phyloP scores from a whole-genome alignment of 495 filamentous ascomycete species.

The Monascus purpureus region DNA sequence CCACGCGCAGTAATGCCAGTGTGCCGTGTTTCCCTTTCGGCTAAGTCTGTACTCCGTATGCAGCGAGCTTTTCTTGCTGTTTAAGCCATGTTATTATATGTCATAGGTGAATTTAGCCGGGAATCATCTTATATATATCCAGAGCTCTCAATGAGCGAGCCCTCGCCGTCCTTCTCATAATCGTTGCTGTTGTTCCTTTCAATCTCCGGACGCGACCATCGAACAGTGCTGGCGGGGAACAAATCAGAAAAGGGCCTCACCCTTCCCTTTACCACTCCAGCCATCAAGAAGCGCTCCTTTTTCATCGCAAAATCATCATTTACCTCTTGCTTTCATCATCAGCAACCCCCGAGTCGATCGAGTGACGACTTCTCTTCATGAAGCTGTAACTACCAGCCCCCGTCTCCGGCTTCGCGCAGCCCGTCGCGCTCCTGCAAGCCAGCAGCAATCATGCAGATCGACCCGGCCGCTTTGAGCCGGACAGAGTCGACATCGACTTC shows the following conservation, averaged over 20 bases:
- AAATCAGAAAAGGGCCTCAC: conserved; percentile 9
- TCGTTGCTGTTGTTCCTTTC: too few relatives aligned
- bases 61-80: too few relatives aligned
- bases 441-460: conserved; percentile 63
- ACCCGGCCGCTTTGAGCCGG: conserved; percentile 70
- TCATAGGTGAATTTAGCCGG: too few relatives aligned
- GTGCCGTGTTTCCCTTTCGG: too few relatives aligned
- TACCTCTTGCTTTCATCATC: conserved; percentile 5
- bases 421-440: conserved; percentile 28
- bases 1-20: too few relatives aligned
- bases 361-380: conserved; percentile 24
- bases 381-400: conserved; percentile 24
- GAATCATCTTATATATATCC: too few relatives aligned
- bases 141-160: too few relatives aligned
- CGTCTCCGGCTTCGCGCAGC: conserved; percentile 31
- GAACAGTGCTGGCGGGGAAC: conserved; percentile 17
- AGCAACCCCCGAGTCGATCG: conserved; percentile 3
- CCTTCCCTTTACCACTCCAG: conserved; percentile 14
- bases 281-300: conserved; percentile 13
- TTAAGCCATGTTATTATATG: too few relatives aligned
- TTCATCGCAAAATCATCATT: conserved; percentile 17
- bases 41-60: too few relatives aligned
- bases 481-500: conserved; percentile 46
- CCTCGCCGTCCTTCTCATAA: too few relatives aligned
- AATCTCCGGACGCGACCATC: background rate